These are phyloP conservation scores for Inga oerstediana DNA, from an alignment of 306 rosid genomes.

Conservation along the genomic window DNA sequence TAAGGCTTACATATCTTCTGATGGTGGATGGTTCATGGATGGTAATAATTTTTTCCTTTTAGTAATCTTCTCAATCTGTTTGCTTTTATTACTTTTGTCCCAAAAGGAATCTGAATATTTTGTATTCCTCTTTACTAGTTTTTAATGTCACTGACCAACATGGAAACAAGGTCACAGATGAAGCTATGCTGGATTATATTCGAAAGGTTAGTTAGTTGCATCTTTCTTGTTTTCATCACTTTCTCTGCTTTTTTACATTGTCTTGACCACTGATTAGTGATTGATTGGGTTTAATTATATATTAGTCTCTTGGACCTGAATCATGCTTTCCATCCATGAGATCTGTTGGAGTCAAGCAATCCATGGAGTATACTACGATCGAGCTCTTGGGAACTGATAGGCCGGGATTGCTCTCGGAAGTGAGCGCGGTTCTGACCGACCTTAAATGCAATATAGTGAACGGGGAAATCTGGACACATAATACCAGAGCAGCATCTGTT, in stretches of 20 bases:
- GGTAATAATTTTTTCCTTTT: conserved; percentile 50
- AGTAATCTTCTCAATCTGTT: background rate
- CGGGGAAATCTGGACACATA: conserved; percentile 96
- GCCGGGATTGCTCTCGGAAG: conserved; percentile 90
- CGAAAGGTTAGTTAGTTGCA: conserved; percentile 55
- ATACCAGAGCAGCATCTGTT: conserved; percentile 76
- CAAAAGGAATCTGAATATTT: background rate
- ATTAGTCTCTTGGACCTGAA: conserved; percentile 88
- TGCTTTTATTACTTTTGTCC: background rate
- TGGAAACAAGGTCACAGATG: conserved; percentile 88
- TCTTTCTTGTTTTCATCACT: conserved; percentile 23
- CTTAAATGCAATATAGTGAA: conserved; percentile 82
- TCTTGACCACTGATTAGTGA: background rate
- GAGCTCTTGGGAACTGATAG: conserved; percentile 90
- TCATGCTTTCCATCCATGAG: conserved; percentile 71
- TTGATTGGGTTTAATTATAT: conserved; percentile 9
- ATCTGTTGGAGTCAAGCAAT: conserved; percentile 77
- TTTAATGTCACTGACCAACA: conserved; percentile 92
- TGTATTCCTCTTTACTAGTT: conserved; percentile 49
- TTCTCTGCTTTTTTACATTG: conserved; percentile 10
- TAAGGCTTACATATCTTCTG: conserved; percentile 93
- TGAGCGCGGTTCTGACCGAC: conserved; percentile 78
- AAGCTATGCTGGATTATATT: conserved; percentile 77
- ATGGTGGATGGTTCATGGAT: conserved; percentile 99
- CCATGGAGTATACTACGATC: conserved; percentile 68